Percentiles rank a stretch among this genome's conserved stretches.
These are phyloP conservation scores for Casuarina glauca DNA, from an alignment of 306 rosid species.

Conservation along the genomic window DNA sequence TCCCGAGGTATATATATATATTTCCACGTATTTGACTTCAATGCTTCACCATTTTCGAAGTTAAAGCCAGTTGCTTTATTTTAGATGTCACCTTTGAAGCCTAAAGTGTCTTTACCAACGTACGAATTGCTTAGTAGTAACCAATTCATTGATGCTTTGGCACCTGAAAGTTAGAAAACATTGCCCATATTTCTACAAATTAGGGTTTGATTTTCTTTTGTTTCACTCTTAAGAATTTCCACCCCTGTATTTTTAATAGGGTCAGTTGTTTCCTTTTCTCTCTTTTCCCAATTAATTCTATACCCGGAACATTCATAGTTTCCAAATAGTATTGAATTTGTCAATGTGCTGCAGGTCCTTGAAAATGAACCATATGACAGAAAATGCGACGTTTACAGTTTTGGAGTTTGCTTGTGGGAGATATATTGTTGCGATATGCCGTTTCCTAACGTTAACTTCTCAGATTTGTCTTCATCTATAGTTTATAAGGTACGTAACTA, in stretches of 20 bases:
- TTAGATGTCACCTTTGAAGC: not conserved
- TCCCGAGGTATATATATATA: not conserved
- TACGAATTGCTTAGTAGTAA: not conserved
- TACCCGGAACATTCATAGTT: too few relatives aligned
- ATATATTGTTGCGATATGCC: conserved; percentile 11
- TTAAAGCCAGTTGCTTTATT: not conserved
- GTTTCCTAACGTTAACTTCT: not conserved
- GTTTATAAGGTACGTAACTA: not conserved
- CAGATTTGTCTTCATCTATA: conserved; percentile 1
- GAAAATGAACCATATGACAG: conserved; percentile 7
- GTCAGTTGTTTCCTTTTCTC: not conserved
- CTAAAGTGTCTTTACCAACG: not conserved
- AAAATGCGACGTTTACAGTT: conserved; percentile 23
- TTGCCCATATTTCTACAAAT: not conserved
- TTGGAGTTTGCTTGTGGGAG: conserved; percentile 30
- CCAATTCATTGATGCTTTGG: not conserved
- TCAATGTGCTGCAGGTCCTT: conserved; percentile 7
- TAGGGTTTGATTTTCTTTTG: not conserved
- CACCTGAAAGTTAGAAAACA: not conserved
- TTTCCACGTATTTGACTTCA: not conserved
- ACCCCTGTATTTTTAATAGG: not conserved
- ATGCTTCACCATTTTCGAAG: not conserved
- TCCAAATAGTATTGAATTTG: not conserved
- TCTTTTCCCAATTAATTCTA: not conserved
- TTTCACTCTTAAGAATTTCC: not conserved